Percentiles rank a stretch among this genome's conserved stretches.
These are phyloP conservation scores for Yamadazyma atlantica DNA, from an alignment of 1,139 yeast species.

Conservation along the genomic window DNA sequence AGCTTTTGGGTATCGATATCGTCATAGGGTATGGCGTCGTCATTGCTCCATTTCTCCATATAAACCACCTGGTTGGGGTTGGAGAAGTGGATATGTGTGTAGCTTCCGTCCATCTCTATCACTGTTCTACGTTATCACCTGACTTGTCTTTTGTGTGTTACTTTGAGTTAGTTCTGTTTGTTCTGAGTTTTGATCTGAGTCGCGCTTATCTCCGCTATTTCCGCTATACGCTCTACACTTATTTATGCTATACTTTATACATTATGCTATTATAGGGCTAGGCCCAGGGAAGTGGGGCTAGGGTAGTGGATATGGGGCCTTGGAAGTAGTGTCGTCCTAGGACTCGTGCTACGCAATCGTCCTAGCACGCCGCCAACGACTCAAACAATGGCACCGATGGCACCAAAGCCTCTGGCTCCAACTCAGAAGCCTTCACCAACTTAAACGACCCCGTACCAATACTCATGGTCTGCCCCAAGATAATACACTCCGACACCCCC, in stretches of 20 bases:
- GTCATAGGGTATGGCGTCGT: constrained; percentile 42
- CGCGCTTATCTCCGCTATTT: too few relatives aligned
- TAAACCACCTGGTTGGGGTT: constrained; percentile 42
- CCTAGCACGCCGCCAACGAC: constrained; percentile 10
- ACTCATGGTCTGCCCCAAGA: constrained; percentile 95
- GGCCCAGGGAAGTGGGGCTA: too few relatives aligned
- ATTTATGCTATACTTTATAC: too few relatives aligned
- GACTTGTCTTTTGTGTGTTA: too few relatives aligned
- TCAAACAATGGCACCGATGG: constrained; percentile 65
- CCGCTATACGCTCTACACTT: too few relatives aligned
- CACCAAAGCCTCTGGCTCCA: constrained; percentile 42
- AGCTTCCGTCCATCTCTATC: constrained; percentile 19
- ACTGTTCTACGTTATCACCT: too few relatives aligned
- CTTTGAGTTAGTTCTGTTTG: too few relatives aligned
- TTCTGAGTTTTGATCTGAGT: too few relatives aligned
- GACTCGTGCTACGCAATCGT: background rate
- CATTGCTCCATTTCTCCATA: constrained; percentile 43
- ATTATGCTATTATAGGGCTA: too few relatives aligned
- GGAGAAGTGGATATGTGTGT: constrained; percentile 37
- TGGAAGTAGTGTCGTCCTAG: background rate
- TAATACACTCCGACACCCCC: constrained; percentile 97
- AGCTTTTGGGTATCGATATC: constrained; percentile 42
- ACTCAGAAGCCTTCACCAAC: constrained; percentile 60
- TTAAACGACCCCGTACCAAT: constrained; percentile 98
- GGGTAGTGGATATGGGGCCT: too few relatives aligned